A percentile compares a stretch with the other conserved stretches of the same genome.
phyloP scores from a whole-genome alignment of 768 basidiomycete species.

The Clitopilus hobsonii region DNA sequence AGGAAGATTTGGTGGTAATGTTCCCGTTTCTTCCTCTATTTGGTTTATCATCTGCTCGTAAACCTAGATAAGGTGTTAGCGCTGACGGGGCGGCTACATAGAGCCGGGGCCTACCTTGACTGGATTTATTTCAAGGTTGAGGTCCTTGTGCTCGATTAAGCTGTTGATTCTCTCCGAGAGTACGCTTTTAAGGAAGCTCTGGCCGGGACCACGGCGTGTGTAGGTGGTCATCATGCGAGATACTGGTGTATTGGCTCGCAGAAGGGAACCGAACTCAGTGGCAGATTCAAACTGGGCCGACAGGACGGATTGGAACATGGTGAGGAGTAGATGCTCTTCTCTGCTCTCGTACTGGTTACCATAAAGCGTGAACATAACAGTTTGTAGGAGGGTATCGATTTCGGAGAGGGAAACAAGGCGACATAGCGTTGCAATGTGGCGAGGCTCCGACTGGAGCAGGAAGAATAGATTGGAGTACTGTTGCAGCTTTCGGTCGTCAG shows the following conservation, averaged over 20 bases:
- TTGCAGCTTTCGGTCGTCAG: conserved; percentile 90
- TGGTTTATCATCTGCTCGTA: conserved; percentile 99
- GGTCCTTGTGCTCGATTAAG: conserved; percentile 98
- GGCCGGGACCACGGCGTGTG: conserved; percentile 96
- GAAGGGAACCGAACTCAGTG: conserved; percentile 96
- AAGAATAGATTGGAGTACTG: conserved; percentile 99
- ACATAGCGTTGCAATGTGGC: conserved; percentile 94
- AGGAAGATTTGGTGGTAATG: conserved; percentile 85
- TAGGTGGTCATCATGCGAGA: conserved; percentile 99
- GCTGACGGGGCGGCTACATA: neutral
- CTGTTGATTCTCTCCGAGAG: conserved; percentile 98
- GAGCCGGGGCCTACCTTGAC: conserved; percentile 66
- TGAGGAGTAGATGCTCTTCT: conserved; percentile 96
- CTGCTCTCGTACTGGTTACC: conserved; percentile 98
- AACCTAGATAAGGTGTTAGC: conserved; percentile 46
- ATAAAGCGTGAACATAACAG: conserved; percentile 99
- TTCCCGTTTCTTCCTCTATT: conserved; percentile 96
- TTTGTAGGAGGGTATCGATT: conserved; percentile 98
- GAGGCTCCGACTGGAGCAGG: conserved; percentile 94
- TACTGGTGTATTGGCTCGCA: conserved; percentile 98
- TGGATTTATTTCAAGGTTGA: conserved; percentile 98
- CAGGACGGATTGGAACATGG: conserved; percentile 99
- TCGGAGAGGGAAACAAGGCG: conserved; percentile 94
- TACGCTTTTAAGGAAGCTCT: conserved; percentile 96
- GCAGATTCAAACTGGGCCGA: conserved; percentile 99